These are phyloP conservation scores for Dryas drummondii DNA, from an alignment of 306 rosid genomes.

Conservation along the genomic window DNA sequence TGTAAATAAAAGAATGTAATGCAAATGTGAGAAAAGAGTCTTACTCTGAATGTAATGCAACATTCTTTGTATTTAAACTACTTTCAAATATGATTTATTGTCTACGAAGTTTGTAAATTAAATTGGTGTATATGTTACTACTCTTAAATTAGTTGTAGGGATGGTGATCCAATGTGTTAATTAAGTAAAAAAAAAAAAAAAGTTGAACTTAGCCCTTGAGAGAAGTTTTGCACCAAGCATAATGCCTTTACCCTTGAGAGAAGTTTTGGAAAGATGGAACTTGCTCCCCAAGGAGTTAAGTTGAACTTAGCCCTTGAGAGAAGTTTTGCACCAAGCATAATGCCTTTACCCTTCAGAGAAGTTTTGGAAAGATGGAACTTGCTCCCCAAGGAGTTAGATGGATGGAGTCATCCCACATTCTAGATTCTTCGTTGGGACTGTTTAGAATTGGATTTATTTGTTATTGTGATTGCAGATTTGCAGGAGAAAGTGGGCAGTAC, in stretches of 20 bases:
- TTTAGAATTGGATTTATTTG: too few species aligned
- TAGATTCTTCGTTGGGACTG: not conserved
- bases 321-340: too few species aligned
- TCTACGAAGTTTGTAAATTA: not conserved
- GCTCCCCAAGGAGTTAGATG: not conserved
- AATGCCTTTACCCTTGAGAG: not conserved
- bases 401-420: not conserved
- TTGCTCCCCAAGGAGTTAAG: too few species aligned
- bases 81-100: too few species aligned
- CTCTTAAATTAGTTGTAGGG: not conserved
- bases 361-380: slow-evolving; percentile 11
- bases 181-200: not conserved
- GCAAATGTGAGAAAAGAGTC: not conserved
- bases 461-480: too few species aligned
- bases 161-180: not conserved
- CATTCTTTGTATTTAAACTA: not conserved
- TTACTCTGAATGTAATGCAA: not conserved
- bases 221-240: not conserved
- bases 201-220: too few species aligned
- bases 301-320: too few species aligned
- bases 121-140: not conserved
- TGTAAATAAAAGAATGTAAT: not conserved
- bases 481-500: too few species aligned
- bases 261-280: not conserved
- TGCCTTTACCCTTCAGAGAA: not conserved